These are phyloP conservation scores for Cystobasidiopsis lactophilus DNA, from an alignment of 768 basidiomycete species.

Conservation along the genomic window DNA sequence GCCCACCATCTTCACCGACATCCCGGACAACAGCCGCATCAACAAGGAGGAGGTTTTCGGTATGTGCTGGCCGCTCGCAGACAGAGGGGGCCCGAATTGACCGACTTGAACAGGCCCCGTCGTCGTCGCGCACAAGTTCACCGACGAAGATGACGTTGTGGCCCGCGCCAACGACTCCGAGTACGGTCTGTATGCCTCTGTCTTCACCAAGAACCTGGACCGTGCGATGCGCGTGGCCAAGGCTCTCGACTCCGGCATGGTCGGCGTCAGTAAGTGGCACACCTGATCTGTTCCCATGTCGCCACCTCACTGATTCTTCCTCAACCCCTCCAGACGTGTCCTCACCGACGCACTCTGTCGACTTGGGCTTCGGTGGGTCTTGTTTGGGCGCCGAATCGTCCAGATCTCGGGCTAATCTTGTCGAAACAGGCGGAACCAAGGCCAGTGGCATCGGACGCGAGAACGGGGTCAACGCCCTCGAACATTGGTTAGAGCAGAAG, in stretches of 20 bases:
- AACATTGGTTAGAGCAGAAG: conserved; percentile 6
- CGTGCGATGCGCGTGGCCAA: conserved; percentile 4
- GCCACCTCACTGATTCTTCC: neutral
- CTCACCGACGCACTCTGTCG: neutral
- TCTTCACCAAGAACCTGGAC: conserved; percentile 8
- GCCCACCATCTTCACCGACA: conserved; percentile 55
- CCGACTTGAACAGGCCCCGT: conserved; percentile 39
- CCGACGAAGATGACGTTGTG: conserved; percentile 28
- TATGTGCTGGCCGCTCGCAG: neutral
- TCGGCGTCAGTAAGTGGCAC: neutral
- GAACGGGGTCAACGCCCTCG: conserved; percentile 5
- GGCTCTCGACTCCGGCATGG: conserved; percentile 6
- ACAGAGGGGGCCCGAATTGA: neutral
- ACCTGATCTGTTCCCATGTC: neutral
- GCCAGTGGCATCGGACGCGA: conserved; percentile 4
- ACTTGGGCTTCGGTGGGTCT: conserved; percentile 4
- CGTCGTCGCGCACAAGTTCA: conserved; percentile 50
- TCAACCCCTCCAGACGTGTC: neutral
- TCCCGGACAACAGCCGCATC: conserved; percentile 45
- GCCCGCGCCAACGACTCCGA: conserved; percentile 50
- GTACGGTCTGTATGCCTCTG: conserved; percentile 6
- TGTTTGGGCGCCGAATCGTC: neutral
- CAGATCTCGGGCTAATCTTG: neutral
- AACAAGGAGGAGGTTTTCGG: conserved; percentile 27
- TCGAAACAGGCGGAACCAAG: neutral